Evolutionary conservation across 2,329 filamentous ascomycete species (phyloP).

Genomic region (Alternaria gansuensis): DNA sequence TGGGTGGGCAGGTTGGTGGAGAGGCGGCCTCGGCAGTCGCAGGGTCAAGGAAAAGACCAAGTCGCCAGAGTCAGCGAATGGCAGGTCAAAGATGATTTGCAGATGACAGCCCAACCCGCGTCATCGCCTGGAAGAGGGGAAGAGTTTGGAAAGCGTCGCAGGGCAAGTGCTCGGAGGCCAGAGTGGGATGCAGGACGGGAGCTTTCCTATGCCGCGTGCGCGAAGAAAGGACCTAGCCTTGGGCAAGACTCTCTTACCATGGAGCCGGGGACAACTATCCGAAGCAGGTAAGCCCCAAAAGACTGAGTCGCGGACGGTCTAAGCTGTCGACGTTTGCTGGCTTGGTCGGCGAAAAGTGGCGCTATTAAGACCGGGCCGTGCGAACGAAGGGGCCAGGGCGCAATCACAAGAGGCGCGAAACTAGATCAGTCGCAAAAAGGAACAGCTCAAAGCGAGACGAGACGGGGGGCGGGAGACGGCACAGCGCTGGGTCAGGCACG

Average conservation of each 20-base stretch:
- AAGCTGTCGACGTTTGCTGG: slow-evolving; percentile 47
- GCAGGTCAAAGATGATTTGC: slow-evolving; percentile 38
- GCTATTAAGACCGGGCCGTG: slow-evolving; percentile 40
- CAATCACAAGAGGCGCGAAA: slow-evolving; percentile 32
- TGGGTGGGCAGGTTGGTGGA: slow-evolving; percentile 35
- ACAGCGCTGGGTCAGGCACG: slow-evolving; percentile 20
- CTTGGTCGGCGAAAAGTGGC: slow-evolving; percentile 41
- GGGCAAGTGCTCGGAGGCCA: slow-evolving; percentile 43
- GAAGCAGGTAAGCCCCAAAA: slow-evolving; percentile 44
- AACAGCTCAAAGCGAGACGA: slow-evolving; percentile 19
- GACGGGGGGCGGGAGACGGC: slow-evolving; percentile 20
- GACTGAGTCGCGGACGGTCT: slow-evolving; percentile 42
- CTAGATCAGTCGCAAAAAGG: slow-evolving; percentile 28
- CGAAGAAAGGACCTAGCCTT: slow-evolving; percentile 41
- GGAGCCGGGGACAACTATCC: slow-evolving; percentile 50
- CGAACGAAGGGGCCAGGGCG: slow-evolving; percentile 41
- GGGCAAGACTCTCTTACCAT: slow-evolving; percentile 49
- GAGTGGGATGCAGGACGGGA: slow-evolving; percentile 44
- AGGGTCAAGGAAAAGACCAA: slow-evolving; percentile 41
- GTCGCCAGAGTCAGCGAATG: slow-evolving; percentile 44
- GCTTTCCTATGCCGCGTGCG: slow-evolving; percentile 45
- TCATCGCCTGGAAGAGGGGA: slow-evolving; percentile 46
- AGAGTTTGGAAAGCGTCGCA: slow-evolving; percentile 51
- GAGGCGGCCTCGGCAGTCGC: slow-evolving; percentile 45
- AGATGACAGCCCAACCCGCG: slow-evolving; percentile 46